These are phyloP conservation scores for Cryphonectria radicalis DNA, from an alignment of 2,329 filamentous ascomycete species.

Conservation along the genomic window DNA sequence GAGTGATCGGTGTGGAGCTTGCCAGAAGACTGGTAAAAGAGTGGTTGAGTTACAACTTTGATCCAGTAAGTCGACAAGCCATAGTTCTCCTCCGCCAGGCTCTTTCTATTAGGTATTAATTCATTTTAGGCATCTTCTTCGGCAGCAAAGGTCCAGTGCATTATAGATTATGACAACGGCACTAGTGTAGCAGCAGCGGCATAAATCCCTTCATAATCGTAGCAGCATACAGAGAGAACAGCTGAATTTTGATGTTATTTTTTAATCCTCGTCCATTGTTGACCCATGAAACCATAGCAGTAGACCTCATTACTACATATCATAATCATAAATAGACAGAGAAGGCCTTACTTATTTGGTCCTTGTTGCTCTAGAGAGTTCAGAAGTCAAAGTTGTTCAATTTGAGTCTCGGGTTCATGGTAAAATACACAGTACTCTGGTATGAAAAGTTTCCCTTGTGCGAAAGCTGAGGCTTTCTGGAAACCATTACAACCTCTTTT, in stretches of 20 bases:
- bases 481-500: no score
- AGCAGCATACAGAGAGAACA: neutral
- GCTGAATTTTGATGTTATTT: neutral
- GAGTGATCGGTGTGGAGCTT: slow-evolving; percentile 81
- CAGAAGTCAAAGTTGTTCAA: no score
- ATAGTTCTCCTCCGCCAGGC: neutral
- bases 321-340: no score
- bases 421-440: no score
- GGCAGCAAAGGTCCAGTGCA: slow-evolving; percentile 25
- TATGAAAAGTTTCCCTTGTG: no score
- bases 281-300: neutral
- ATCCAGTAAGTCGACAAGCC: slow-evolving; percentile 49
- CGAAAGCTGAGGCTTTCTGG: no score
- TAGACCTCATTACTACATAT: neutral
- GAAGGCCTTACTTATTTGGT: no score
- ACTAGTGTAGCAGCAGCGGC: neutral
- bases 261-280: neutral
- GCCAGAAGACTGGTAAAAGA: slow-evolving; percentile 77
- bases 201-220: neutral
- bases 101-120: neutral
- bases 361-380: no score
- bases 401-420: no score
- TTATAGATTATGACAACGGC: slow-evolving; percentile 24
- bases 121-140: slow-evolving; percentile 17
- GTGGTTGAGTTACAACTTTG: slow-evolving; percentile 82